Evolutionary conservation across 352 stramenopile species (phyloP).

Genomic region (Hyaloperonospora brassicae): DNA sequence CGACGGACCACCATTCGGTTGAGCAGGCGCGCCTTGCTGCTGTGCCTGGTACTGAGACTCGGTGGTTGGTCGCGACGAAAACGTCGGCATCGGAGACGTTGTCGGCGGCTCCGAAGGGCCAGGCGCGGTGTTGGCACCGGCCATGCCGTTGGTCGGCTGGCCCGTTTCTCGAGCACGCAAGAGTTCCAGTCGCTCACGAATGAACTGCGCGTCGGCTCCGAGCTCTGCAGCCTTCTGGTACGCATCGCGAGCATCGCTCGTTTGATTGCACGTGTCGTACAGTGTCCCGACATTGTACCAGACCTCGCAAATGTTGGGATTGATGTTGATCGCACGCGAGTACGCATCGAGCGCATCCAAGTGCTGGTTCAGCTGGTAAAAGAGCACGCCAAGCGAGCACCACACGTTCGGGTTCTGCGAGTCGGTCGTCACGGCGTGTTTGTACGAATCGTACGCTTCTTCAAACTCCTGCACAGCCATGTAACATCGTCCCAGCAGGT

Average conservation of each 20-base stretch:
- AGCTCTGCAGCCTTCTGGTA: constrained; percentile 86
- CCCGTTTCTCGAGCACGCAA: constrained; percentile 69
- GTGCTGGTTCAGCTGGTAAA: constrained; percentile 87
- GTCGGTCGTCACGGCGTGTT: constrained; percentile 82
- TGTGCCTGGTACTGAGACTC: constrained; percentile 56
- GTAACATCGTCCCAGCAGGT: constrained; percentile 85
- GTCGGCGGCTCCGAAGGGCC: constrained; percentile 74
- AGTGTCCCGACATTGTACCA: constrained; percentile 89
- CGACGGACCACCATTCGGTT: constrained; percentile 25
- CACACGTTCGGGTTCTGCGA: constrained; percentile 88
- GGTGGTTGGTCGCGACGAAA: constrained; percentile 54
- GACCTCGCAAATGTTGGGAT: constrained; percentile 87
- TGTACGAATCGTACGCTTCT: constrained; percentile 87
- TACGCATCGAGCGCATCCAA: constrained; percentile 84
- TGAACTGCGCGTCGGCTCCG: constrained; percentile 75
- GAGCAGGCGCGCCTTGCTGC: constrained; percentile 23
- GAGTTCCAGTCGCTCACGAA: constrained; percentile 71
- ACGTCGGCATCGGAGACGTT: constrained; percentile 82
- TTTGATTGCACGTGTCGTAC: constrained; percentile 89
- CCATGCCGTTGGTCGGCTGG: constrained; percentile 78
- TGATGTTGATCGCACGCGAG: constrained; percentile 86
- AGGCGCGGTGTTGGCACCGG: constrained; percentile 68
- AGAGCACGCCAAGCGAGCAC: constrained; percentile 87
- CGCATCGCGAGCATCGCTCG: constrained; percentile 77
- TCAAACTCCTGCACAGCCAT: constrained; percentile 88